Conservation (phyloP, 2,329 filamentous ascomycete genomes). For the Fusarium liriodendri region DNA sequence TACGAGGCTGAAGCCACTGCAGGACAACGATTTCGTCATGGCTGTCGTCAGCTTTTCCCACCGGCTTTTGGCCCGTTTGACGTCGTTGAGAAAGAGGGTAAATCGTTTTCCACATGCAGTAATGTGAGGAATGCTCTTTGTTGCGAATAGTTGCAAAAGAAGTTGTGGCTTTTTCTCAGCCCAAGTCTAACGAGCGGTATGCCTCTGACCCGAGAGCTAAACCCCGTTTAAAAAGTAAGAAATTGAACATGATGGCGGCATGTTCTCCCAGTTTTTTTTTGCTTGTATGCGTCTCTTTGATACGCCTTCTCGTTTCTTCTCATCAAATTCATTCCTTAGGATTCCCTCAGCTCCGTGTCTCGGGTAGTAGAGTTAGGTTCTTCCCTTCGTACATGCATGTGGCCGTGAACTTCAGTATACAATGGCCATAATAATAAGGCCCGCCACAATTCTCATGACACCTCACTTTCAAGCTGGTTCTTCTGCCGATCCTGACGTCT, state of each 20-base stretch:
- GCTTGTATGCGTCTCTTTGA: background rate
- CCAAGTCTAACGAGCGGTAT: constrained; percentile 19
- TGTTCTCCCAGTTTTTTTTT: constrained; percentile 12
- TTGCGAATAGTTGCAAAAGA: constrained; percentile 15
- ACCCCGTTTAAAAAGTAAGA: constrained; percentile 3
- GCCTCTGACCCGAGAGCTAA: background rate
- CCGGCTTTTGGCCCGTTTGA: background rate
- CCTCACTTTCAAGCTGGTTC: constrained; percentile 10
- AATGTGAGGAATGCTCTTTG: constrained; percentile 31
- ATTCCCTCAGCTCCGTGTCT: constrained; percentile 8
- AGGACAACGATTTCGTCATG: background rate
- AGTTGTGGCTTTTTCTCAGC: constrained; percentile 25
- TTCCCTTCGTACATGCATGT: background rate
- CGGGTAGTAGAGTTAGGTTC: constrained; percentile 7
- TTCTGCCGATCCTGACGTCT: constrained; percentile 15
- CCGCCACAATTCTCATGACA: constrained; percentile 1
- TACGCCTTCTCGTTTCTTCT: constrained; percentile 1
- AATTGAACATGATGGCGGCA: constrained; percentile 4
- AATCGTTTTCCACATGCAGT: constrained; percentile 7
- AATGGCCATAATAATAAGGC: background rate
- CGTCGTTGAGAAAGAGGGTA: constrained; percentile 3
- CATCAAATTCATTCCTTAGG: constrained; percentile 13
- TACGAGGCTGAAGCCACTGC: background rate
- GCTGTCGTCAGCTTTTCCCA: background rate
- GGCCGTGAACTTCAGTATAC: background rate